phyloP scores from a whole-genome alignment of 2,329 filamentous ascomycete species.

The Coleophoma crateriformis region DNA sequence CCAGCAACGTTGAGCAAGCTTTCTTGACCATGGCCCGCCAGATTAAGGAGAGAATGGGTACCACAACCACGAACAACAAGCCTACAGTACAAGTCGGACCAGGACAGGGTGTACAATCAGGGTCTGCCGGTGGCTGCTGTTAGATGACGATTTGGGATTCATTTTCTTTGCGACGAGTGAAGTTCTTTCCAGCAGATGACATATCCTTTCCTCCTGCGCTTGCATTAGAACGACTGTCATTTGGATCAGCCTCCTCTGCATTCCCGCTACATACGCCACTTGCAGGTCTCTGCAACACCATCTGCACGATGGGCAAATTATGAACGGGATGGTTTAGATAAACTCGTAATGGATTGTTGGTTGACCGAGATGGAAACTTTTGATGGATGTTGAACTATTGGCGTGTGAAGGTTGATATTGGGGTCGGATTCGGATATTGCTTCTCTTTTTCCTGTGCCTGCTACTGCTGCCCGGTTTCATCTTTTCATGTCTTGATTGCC shows the following conservation, averaged over 20 bases:
- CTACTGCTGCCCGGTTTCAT: slow-evolving; percentile 1
- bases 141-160: slow-evolving; percentile 43
- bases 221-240: slow-evolving; percentile 25
- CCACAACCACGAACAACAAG: slow-evolving; percentile 93
- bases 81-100: slow-evolving; percentile 93
- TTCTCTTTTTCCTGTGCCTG: neutral
- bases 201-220: slow-evolving; percentile 17
- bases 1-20: slow-evolving; percentile 98
- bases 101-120: slow-evolving; percentile 88
- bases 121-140: slow-evolving; percentile 84
- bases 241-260: slow-evolving; percentile 23
- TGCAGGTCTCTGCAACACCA: slow-evolving; percentile 11
- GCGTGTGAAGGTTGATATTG: slow-evolving; percentile 17
- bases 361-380: slow-evolving; percentile 13
- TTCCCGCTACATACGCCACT: slow-evolving; percentile 23
- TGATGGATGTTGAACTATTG: slow-evolving; percentile 12
- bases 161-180: slow-evolving; percentile 6
- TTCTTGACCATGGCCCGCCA: slow-evolving; percentile 99
- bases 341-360: slow-evolving; percentile 19
- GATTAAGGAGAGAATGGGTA: slow-evolving; percentile 99
- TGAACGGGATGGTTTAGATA: slow-evolving; percentile 15
- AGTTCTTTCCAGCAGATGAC: slow-evolving; percentile 5
- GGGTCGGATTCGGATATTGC: slow-evolving; percentile 10
- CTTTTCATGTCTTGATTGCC: slow-evolving; percentile 8
- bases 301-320: slow-evolving; percentile 10